A percentile compares a stretch with the other conserved stretches of the same genome.
Conservation (phyloP, 2,329 filamentous ascomycete genomes). For the Chrysosporium queenslandicum region DNA sequence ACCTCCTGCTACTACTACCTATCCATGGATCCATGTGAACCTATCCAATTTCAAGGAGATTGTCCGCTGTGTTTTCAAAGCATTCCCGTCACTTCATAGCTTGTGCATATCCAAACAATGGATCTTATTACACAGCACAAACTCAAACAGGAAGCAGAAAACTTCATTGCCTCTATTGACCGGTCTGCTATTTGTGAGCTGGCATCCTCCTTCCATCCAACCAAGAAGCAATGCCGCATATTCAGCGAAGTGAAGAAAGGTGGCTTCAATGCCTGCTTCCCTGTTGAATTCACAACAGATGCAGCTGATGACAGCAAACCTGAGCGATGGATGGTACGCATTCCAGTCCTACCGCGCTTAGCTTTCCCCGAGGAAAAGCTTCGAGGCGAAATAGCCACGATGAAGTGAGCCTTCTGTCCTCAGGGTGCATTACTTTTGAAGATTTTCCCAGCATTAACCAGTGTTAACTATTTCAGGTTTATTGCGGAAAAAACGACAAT, state of each 20-base stretch:
- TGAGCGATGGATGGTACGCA: constrained; percentile 10
- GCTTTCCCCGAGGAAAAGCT: not conserved
- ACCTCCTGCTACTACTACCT: no score
- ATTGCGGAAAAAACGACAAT: constrained; percentile 18
- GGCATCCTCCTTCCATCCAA: constrained; percentile 11
- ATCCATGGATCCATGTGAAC: no score
- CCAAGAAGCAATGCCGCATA: constrained; percentile 10
- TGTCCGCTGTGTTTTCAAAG: no score
- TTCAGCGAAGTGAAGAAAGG: constrained; percentile 12
- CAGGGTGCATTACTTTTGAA: no score
- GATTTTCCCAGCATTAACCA: not conserved
- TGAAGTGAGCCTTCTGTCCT: constrained; percentile 12
- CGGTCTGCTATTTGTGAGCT: constrained; percentile 6
- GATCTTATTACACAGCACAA: not conserved
- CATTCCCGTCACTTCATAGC: not conserved
- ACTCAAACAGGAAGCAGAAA: not conserved
- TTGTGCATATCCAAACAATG: constrained; percentile 1
- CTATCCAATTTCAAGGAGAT: no score
- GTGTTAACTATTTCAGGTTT: constrained; percentile 9
- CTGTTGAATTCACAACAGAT: constrained; percentile 13
- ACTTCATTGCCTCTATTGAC: constrained; percentile 14
- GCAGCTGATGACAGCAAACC: not conserved
- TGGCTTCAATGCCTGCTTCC: constrained; percentile 15
- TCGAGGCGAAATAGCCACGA: constrained; percentile 9
- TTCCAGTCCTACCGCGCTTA: not conserved